Base-by-base conservation (phyloP, 805 yeast species). In the Yarrowia sp. region DNA sequence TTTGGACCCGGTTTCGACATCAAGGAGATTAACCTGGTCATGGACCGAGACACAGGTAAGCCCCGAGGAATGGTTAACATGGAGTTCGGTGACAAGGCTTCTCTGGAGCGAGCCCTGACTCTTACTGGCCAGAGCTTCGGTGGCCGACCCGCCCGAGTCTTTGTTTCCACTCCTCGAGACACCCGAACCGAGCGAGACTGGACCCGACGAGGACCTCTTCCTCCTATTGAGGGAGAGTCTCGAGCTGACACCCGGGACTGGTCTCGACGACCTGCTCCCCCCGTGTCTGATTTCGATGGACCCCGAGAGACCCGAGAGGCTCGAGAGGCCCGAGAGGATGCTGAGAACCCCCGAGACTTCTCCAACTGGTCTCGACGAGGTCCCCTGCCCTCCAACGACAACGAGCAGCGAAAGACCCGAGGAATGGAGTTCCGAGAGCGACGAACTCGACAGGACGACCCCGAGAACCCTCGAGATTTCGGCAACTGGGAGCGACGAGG, bases 41-140 rank as follows among this genome's bases (percentile, higher is more conserved):
- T 79, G 72, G 96, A 89, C 76, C 71, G 75, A 71, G 82, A 78
- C 67, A 83, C 86, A 66, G 86, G 89, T 38, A 84, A 86, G 72
- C 81, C 89, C 82, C 87, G 88, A 71, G 97, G 97, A 46, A 89
- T 86, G 73, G 98, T 96, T 26, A 92, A 90, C 75, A 89, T 93
- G 67, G 96, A 92, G 75, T 95, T 85, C 72, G 91, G 85, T 74
- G 83, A 89, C 67, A 88, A 86, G 72, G 96, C 89, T 67, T 88
- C 89, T 70, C 82, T 93, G 71, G 87, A 81, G 65, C 82, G 82
- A 68, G 95, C 98, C 51, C 77, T 93, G 70, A 84, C 84, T 66
- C 84, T 86, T 73, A 81, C 90, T 72, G 90, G 90, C 76, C 86
- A 85, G 70, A 79, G 84, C 67, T 88, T 88, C 67, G 85, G 82